Evolutionary conservation across 495 filamentous ascomycete genomes (phyloP).

Genomic region (Apodospora peruviana): DNA sequence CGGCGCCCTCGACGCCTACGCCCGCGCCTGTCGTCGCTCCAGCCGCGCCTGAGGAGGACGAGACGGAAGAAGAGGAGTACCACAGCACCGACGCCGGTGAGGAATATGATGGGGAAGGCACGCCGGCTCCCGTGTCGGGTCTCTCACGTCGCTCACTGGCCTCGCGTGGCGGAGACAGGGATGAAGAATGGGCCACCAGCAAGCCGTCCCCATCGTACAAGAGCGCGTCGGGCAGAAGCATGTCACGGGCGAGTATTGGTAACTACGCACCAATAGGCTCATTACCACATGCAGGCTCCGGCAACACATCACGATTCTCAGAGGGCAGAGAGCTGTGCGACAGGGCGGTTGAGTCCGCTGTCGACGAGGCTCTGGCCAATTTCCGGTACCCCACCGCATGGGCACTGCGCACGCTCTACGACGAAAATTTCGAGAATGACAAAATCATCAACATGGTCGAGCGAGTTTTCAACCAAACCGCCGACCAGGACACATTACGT

Average conservation of each 20-base stretch:
- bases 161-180: conserved; percentile 14
- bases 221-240: conserved; percentile 10
- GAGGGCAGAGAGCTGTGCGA: conserved; percentile 27
- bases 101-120: conserved; percentile 7
- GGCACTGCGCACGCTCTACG: conserved; percentile 48
- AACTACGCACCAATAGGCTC: conserved; percentile 9
- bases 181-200: conserved; percentile 14
- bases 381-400: conserved; percentile 50
- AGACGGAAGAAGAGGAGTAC: conserved; percentile 24
- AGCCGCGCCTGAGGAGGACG: conserved; percentile 24
- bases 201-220: conserved; percentile 13
- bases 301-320: conserved; percentile 15
- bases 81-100: conserved; percentile 6
- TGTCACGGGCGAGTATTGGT: conserved; percentile 18
- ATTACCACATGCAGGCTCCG: conserved; percentile 6
- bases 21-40: conserved; percentile 4
- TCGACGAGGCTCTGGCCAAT: conserved; percentile 43
- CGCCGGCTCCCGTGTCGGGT: not conserved
- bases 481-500: conserved; percentile 34
- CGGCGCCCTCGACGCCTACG: conserved; percentile 5
- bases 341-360: conserved; percentile 31
- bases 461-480: conserved; percentile 41
- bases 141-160: conserved; percentile 14
- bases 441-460: conserved; percentile 42
- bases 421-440: conserved; percentile 37